Conservation (phyloP, 2,329 filamentous ascomycete species). For the Exserohilum rostratum region DNA sequence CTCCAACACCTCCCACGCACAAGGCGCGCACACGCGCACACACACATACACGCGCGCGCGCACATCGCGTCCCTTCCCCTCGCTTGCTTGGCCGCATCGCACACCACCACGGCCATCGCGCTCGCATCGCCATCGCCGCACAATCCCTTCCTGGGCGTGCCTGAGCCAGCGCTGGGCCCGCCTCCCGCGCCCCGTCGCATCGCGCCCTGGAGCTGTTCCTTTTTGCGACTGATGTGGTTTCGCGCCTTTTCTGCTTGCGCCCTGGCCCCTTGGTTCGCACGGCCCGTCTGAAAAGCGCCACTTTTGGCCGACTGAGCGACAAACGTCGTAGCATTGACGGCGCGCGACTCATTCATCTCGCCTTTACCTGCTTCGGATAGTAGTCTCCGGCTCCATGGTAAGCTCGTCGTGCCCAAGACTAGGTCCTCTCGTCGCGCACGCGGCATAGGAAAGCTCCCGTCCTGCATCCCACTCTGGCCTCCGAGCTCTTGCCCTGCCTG, state of each 20-base stretch:
- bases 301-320: constrained; percentile 33
- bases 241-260: constrained; percentile 27
- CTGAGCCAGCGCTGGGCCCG: constrained; percentile 13
- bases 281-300: constrained; percentile 38
- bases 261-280: constrained; percentile 37
- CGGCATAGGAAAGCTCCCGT: constrained; percentile 41
- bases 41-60: neutral
- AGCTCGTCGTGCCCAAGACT: constrained; percentile 38
- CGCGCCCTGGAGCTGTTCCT: constrained; percentile 14
- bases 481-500: constrained; percentile 33
- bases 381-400: constrained; percentile 48
- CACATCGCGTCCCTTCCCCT: no score
- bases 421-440: constrained; percentile 36
- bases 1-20: neutral
- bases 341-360: constrained; percentile 33
- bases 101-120: neutral
- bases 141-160: constrained; percentile 2
- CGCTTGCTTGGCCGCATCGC: no score
- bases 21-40: no score
- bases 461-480: constrained; percentile 38
- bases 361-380: constrained; percentile 45
- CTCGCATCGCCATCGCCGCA: neutral
- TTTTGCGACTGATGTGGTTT: constrained; percentile 24
- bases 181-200: constrained; percentile 13
- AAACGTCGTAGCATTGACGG: constrained; percentile 44